Conservation (phyloP, 2,329 filamentous ascomycete species). For the Diaporthe sp. region DNA sequence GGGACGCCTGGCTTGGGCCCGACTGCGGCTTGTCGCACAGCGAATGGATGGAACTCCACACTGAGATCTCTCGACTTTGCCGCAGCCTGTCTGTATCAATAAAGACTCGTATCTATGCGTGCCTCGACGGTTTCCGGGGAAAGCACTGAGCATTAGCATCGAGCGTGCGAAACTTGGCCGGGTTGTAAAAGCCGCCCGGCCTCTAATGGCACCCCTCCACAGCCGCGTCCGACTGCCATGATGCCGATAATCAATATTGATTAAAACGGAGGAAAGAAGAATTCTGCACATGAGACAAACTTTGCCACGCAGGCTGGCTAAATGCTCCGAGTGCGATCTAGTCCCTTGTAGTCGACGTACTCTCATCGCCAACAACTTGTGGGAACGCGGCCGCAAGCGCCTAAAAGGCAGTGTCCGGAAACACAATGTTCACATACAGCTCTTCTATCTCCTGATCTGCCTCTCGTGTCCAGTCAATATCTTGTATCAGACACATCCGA, state of each 20-base stretch:
- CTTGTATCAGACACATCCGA: background rate
- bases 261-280: background rate
- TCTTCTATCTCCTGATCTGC: background rate
- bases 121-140: background rate
- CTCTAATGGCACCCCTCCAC: background rate
- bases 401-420: background rate
- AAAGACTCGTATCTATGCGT: background rate
- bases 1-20: background rate
- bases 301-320: background rate
- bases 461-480: background rate
- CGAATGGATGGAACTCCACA: background rate
- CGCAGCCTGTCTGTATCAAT: background rate
- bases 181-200: background rate
- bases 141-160: background rate
- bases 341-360: background rate
- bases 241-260: slow-evolving; percentile 1
- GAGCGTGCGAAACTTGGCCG: background rate
- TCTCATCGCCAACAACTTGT: background rate
- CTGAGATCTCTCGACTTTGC: background rate
- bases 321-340: background rate
- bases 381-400: background rate
- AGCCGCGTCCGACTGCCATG: background rate
- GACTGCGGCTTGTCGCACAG: background rate
- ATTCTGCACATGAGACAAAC: slow-evolving; percentile 1
- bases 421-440: background rate